Conservation (phyloP, 495 filamentous ascomycete genomes). For the Neurospora africana region DNA sequence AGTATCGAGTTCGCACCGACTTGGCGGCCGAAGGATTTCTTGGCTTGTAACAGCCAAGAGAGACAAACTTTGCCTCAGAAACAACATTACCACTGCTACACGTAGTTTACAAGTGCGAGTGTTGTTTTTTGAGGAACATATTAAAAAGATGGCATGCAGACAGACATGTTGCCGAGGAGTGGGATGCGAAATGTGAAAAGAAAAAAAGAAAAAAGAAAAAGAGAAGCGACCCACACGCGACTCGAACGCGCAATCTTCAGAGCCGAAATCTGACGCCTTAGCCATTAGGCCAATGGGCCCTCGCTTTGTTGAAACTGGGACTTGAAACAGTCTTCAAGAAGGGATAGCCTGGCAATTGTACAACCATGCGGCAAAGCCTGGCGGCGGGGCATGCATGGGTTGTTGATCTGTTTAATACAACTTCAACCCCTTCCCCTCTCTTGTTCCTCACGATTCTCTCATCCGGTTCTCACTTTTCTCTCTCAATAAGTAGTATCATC, state of each 20-base stretch:
- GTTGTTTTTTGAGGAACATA: background rate
- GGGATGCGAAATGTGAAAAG: background rate
- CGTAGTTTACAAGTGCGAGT: too few relatives aligned
- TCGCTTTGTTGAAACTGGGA: background rate
- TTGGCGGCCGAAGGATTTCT: background rate
- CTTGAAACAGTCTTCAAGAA: background rate
- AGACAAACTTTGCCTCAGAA: too few relatives aligned
- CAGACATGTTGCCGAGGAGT: background rate
- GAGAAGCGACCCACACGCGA: conserved; percentile 18
- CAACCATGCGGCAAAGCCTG: background rate
- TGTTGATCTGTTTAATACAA: background rate
- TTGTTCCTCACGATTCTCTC: background rate
- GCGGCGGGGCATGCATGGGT: background rate
- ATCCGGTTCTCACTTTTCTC: background rate
- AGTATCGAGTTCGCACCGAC: background rate
- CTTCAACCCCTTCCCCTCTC: background rate
- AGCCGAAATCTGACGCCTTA: conserved; percentile 17
- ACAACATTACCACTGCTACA: too few relatives aligned
- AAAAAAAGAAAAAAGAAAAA: background rate
- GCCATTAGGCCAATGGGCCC: conserved; percentile 17
- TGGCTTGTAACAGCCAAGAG: background rate
- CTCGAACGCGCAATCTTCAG: conserved; percentile 26
- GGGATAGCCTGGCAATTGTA: background rate
- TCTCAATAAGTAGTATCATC: background rate
- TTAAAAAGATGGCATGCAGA: background rate